These are phyloP conservation scores for Botryotinia globosa DNA, from an alignment of 2,329 filamentous ascomycete genomes.

Conservation along the genomic window DNA sequence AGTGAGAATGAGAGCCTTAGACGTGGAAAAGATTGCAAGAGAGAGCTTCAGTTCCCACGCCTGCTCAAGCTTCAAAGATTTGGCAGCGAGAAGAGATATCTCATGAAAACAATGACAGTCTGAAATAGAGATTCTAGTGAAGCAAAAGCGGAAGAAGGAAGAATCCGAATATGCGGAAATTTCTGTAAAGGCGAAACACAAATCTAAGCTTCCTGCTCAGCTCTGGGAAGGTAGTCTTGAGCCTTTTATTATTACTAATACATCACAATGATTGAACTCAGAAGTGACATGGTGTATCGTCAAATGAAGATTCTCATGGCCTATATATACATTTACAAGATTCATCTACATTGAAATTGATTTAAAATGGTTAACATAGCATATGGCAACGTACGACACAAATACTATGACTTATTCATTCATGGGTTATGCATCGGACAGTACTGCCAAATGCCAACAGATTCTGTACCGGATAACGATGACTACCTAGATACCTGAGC, in stretches of 20 bases:
- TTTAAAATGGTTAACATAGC: background rate
- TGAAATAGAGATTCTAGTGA: background rate
- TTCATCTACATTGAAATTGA: background rate
- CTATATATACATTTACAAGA: background rate
- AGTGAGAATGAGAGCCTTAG: background rate
- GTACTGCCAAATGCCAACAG: background rate
- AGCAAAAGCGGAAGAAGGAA: background rate
- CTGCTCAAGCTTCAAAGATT: background rate
- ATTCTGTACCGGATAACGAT: background rate
- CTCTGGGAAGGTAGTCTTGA: too few species aligned
- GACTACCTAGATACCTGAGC: background rate
- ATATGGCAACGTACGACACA: background rate
- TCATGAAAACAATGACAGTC: rapidly evolving
- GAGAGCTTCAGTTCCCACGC: background rate
- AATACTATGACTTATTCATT: too few species aligned
- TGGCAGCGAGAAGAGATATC: rapidly evolving
- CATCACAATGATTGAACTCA: background rate
- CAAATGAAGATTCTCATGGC: background rate
- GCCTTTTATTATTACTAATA: too few species aligned
- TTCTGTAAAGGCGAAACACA: background rate
- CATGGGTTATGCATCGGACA: rapidly evolving
- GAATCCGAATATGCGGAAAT: too few species aligned
- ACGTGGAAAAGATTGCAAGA: background rate
- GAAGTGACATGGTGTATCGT: background rate
- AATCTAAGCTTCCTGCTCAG: background rate